Conservation (phyloP, 2,329 filamentous ascomycete genomes). For the Aquanectria penicillioides region DNA sequence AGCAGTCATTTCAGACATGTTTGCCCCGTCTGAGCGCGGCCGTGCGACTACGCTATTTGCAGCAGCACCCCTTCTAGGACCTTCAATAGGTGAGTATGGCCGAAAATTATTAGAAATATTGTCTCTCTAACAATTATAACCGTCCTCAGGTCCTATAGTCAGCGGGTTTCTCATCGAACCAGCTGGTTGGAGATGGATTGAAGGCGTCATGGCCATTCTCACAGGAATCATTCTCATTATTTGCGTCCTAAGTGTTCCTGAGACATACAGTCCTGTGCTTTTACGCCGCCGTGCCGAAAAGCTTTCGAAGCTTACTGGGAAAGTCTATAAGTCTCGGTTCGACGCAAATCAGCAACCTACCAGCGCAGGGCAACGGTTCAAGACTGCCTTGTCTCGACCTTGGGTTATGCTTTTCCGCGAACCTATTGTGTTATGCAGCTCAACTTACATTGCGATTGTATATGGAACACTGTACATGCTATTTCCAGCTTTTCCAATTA, state of each 20-base stretch:
- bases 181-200: constrained; percentile 65
- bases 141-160: constrained; percentile 59
- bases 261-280: constrained; percentile 44
- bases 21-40: constrained; percentile 58
- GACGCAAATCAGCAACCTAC: constrained; percentile 52
- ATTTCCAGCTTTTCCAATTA: constrained; percentile 69
- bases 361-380: constrained; percentile 57
- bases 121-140: background rate
- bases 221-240: constrained; percentile 43
- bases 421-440: constrained; percentile 72
- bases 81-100: constrained; percentile 18
- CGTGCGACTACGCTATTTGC: constrained; percentile 65
- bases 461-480: constrained; percentile 67
- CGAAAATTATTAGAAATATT: accelerated
- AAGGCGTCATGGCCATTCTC: constrained; percentile 50
- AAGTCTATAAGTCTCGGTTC: constrained; percentile 47
- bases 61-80: constrained; percentile 52
- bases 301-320: constrained; percentile 33
- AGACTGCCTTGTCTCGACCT: constrained; percentile 58
- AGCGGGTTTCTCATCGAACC: constrained; percentile 66
- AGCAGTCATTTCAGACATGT: constrained; percentile 68
- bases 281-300: constrained; percentile 32
- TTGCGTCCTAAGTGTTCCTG: constrained; percentile 55
- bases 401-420: constrained; percentile 76
- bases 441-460: constrained; percentile 71